Evolutionary conservation across 116 monocot species (phyloP), one percentile per base, ranked within the genome.

Genomic region (Trichopus zeylanicus): DNA sequence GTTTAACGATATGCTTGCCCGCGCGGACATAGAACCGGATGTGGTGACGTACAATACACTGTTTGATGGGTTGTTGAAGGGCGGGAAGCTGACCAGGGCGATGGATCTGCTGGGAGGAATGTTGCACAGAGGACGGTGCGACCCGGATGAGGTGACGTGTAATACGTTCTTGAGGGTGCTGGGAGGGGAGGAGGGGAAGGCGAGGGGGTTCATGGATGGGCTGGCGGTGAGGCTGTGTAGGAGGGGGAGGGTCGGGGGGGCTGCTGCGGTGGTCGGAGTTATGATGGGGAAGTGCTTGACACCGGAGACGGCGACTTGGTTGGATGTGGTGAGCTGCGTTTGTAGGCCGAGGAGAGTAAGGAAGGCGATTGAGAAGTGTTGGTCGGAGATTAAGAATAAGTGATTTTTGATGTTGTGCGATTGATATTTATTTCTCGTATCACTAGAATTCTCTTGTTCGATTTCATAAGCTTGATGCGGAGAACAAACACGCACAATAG

Each of bases 81-180:
- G 26, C 1, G 78, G 81, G 6, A 60, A 78, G 12, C 42, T 86
- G 6, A 20, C 74, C 15, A 59, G 73, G n/a, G 95, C 90, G 8
- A 48, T 95, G 69, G 68, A 65, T 23, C 70, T 95, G 55, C 31
- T 95, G 51, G 51, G 53, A 0, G 59, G 54, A 53, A 95, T 95
- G 95, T 23, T 95, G 60, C 81, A 89, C 29, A 25, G 35, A 28
- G 77, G 39, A 26, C 75, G 70, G 6, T 95, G 95, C 61, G 90
- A 89, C 48, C 95, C 95, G 4, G 95, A 95, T 68, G 27, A 29
- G 24, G 77, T 78, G 7, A 89, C 90, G 0, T 95, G 95, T 29
- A 84, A 86, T 48, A 73, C 81, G 18, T 86, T 95, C 42, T 48
- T 83, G 71, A 71, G 69, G 57, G 76, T 30, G 12, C 48, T 86